Evolutionary conservation across 2,329 filamentous ascomycete species (phyloP).

Genomic region (Exophiala mesophila): DNA sequence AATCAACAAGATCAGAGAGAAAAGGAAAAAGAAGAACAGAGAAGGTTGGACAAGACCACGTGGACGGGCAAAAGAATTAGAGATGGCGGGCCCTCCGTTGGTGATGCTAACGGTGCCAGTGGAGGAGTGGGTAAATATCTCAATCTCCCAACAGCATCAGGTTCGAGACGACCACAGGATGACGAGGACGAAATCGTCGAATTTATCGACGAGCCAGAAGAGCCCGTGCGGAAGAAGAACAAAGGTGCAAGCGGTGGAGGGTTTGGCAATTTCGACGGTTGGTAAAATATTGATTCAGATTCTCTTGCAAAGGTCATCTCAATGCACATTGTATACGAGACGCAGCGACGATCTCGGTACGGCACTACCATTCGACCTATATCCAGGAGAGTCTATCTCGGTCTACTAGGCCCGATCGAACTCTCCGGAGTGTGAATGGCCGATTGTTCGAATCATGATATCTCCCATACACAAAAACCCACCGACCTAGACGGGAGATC

Average conservation of each 20-base stretch:
- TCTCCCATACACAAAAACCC: no score
- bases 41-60: slow-evolving; percentile 64
- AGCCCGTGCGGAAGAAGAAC: slow-evolving; percentile 74
- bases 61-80: slow-evolving; percentile 94
- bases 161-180: slow-evolving; percentile 18
- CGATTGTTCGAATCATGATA: no score
- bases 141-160: slow-evolving; percentile 44
- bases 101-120: slow-evolving; percentile 35
- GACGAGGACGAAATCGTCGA: slow-evolving; percentile 58
- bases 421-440: no score
- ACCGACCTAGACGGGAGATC: no score
- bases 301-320: no score
- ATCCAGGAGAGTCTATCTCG: no score
- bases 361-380: no score
- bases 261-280: slow-evolving; percentile 92
- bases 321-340: no score
- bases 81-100: slow-evolving; percentile 49
- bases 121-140: slow-evolving; percentile 74
- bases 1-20: slow-evolving; percentile 57
- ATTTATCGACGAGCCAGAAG: slow-evolving; percentile 59
- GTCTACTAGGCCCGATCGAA: no score
- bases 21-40: slow-evolving; percentile 28
- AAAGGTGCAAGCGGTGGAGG: slow-evolving; percentile 61
- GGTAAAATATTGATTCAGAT: no score
- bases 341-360: no score